phyloP scores from a whole-genome alignment of 805 yeast genomes.

The Candida ovalis region DNA sequence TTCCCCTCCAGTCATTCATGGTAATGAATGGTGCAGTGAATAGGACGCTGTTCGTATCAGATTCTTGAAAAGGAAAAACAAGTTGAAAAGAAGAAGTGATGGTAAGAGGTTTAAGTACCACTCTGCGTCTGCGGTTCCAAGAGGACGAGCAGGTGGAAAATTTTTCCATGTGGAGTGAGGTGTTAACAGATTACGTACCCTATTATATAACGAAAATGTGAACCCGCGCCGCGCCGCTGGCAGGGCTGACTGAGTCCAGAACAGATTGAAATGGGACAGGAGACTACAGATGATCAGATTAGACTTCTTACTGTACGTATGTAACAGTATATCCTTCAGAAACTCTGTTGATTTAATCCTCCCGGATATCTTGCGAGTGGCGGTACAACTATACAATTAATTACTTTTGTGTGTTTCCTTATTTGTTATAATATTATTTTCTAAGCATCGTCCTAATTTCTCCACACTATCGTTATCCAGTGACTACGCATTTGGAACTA shows the following conservation, averaged over 20 bases:
- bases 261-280: not conserved
- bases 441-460: not conserved
- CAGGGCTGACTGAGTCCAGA: not conserved
- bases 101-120: not conserved
- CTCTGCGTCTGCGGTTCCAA: not conserved
- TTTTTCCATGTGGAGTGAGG: not conserved
- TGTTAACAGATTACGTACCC: too few species aligned
- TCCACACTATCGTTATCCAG: too few species aligned
- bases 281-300: too few species aligned
- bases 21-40: constrained; percentile 39
- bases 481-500: too few species aligned
- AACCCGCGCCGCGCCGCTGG: not conserved
- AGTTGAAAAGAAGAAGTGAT: not conserved
- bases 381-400: too few species aligned
- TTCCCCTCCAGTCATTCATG: constrained; percentile 43
- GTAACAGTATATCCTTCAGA: too few species aligned
- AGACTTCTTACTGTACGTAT: too few species aligned
- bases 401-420: too few species aligned
- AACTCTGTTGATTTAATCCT: too few species aligned
- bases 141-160: not conserved
- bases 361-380: too few species aligned
- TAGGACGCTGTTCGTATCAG: constrained; percentile 41
- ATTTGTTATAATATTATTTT: too few species aligned
- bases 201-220: too few species aligned
- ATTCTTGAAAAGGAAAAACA: constrained; percentile 16